Base-by-base conservation (phyloP, 1,284 basidiomycete genomes). In the Ustanciosporium gigantosporum region DNA sequence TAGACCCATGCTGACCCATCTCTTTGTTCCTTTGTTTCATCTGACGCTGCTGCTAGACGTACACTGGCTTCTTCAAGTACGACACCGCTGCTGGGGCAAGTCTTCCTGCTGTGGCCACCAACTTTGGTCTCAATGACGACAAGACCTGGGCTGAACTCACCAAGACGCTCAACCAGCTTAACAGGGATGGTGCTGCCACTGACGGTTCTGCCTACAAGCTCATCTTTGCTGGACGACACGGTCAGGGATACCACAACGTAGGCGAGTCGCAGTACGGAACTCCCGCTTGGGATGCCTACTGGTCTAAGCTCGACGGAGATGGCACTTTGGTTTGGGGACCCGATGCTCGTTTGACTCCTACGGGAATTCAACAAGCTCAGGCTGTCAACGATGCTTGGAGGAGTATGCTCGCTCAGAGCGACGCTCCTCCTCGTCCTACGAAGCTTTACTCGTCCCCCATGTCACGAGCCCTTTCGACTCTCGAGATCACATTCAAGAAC, bases 171-270 rank as follows among this genome's bases (percentile, higher is more conserved):
- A 25, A 34, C 21, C 27, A 52, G 37, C 56, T 67, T 44, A 67
- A 67, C 39, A 21, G 37, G 5, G 42, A 50, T 4, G 42, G 44
- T 2, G 22, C 48, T 7, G 25, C 34, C 15, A 23, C 36, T 11
- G 48, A 60, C 22, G 58, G 64, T 3, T 53, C 46, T 14, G 31
- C 34, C 17, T 68, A 66, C 49, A 68, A 68, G 46, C 52, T 68
- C 15, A 13, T 66, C 11, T 68, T 43, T 22, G 57, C 55, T 16
- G 53, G 53, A 14, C 61, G 66, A 11, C 66, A 68, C 36, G 66
- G 66, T 16, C 60, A 68, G 22, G 66, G 66, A 3, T 61, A 25
- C 34, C 66, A 68, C 66, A 68, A 66, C 16, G 52, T 68, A 1
- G 66, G 51, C 21, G 57, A 68, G 36, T 36, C 38, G 17, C 36